These are phyloP conservation scores for Paragyromitra xinjiangensis DNA, from an alignment of 495 filamentous ascomycete genomes.

Conservation along the genomic window DNA sequence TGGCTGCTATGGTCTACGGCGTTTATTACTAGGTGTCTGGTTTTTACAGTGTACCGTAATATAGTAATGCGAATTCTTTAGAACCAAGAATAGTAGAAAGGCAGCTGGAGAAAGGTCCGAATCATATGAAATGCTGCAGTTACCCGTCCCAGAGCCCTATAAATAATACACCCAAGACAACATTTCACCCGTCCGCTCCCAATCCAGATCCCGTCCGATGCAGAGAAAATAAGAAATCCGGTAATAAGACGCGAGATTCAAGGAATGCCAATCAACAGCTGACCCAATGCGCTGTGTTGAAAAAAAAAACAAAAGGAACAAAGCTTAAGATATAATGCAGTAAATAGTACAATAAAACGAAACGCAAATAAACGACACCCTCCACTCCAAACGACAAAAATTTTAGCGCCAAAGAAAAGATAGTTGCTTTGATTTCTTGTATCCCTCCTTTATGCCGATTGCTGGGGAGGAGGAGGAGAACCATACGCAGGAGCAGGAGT, in stretches of 20 bases:
- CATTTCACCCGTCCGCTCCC: conserved; percentile 10
- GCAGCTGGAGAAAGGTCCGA: conserved; percentile 1
- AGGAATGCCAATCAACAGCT: conserved; percentile 14
- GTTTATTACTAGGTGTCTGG: conserved; percentile 37
- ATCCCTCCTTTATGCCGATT: conserved; percentile 8
- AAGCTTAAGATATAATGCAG: conserved; percentile 13
- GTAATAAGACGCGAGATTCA: conserved; percentile 17
- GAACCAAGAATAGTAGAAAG: conserved; percentile 22
- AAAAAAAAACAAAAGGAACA: conserved; percentile 23
- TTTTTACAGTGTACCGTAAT: conserved; percentile 27
- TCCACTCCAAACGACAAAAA: conserved; percentile 13
- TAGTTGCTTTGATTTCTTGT: conserved; percentile 3
- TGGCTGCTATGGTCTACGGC: conserved; percentile 39
- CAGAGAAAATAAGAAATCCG: conserved; percentile 19
- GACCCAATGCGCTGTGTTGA: conserved; percentile 13
- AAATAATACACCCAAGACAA: conserved; percentile 31
- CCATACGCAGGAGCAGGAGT: conserved; percentile 30
- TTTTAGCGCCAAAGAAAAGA: conserved; percentile 32
- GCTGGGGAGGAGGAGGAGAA: conserved; percentile 20
- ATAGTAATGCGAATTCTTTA: conserved; percentile 7
- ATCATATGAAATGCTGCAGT: conserved; percentile 24
- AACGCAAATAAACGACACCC: conserved; percentile 27
- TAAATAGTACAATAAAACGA: conserved; percentile 35
- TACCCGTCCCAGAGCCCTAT: conserved; percentile 6
- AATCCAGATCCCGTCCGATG: conserved; percentile 29